A percentile compares a stretch with the other conserved stretches of the same genome.
Evolutionary conservation across 2,329 filamentous ascomycete genomes (phyloP).

Genomic region (Fusarium mangiferae): DNA sequence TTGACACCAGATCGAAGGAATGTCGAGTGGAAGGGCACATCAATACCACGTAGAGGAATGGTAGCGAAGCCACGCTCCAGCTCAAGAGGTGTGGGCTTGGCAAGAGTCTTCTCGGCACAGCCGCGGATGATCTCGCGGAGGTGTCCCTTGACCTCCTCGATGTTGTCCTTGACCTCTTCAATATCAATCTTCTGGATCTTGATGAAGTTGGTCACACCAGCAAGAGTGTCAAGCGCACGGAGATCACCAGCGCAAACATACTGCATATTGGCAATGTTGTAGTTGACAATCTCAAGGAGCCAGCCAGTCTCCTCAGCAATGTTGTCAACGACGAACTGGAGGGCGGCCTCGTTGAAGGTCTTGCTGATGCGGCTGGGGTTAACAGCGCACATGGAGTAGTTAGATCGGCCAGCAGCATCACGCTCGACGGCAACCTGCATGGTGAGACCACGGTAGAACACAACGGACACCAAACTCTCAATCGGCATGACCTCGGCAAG

Average conservation of each 20-base stretch:
- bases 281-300: constrained; percentile 99
- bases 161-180: constrained; percentile 86
- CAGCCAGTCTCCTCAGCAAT: constrained; percentile 93
- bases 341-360: constrained; percentile 97
- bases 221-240: constrained; percentile 75
- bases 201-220: constrained; percentile 90
- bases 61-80: constrained; percentile 96
- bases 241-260: constrained; percentile 79
- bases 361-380: constrained; percentile 98
- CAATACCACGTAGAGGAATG: constrained; percentile 95
- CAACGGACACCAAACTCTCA: constrained; percentile 95
- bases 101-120: constrained; percentile 85
- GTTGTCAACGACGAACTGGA: constrained; percentile 96
- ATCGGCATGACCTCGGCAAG: constrained; percentile 99
- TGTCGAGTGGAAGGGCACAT: constrained; percentile 98
- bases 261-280: constrained; percentile 82
- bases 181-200: constrained; percentile 99
- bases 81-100: constrained; percentile 88
- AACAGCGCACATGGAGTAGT: constrained; percentile 99
- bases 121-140: constrained; percentile 91
- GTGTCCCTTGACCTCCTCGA: constrained; percentile 92
- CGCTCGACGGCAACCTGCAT: constrained; percentile 99
- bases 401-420: constrained; percentile 90
- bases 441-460: constrained; percentile 98
- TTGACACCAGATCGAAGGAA: constrained; percentile 98